Base-by-base conservation (phyloP, 2,329 filamentous ascomycete species). In the Beauveria sp. region DNA sequence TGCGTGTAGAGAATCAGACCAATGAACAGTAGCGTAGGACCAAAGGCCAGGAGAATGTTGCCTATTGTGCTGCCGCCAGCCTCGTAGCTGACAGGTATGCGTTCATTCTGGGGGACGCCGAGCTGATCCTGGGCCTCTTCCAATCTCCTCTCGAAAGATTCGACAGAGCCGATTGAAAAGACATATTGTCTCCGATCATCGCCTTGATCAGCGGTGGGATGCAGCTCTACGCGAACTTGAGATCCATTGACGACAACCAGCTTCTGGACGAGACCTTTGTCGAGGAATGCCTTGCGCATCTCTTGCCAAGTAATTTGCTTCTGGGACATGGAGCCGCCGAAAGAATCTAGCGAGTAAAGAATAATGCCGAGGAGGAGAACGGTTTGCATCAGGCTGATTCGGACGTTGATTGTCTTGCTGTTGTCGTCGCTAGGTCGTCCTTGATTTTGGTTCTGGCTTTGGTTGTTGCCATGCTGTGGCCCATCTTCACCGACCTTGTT, bases 301-400 rank as follows among this genome's bases (percentile, higher is more conserved):
- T 99, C 94, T 76, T 99, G 92, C 91, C 92, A 99, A 60, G 94
- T 97, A 62, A 99, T 97, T 71, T 99, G 93, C 69, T 76, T 75
- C 65, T 80, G 77, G 4, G 75, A 74, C 64, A 79, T 76, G 28
- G 78, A 66, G 64, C 75, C 75, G 66, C 71, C 70, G 56, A 76
- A 66, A 9, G 69, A 68, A 37, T 75, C 76, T 8, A 82, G 67
- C 48, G 77, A 76, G 65, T 76, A 80, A 8, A 77, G 73, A 28
- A 91, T 81, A 61, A 93, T 76, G 63, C 78, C 80, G 30, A 77
- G 76, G 10, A 77, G 66, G 20, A 74, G 64, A 61, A 67, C 70
- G 37, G 72, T 73, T 57, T 75, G 73, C 2, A 75, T 60, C 22
- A 69, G 69, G 53, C 74, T 73, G 48, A 69, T 63, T 71, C 71